These are phyloP conservation scores for Salix udensis DNA, from an alignment of 345 rosid species.

Conservation along the genomic window DNA sequence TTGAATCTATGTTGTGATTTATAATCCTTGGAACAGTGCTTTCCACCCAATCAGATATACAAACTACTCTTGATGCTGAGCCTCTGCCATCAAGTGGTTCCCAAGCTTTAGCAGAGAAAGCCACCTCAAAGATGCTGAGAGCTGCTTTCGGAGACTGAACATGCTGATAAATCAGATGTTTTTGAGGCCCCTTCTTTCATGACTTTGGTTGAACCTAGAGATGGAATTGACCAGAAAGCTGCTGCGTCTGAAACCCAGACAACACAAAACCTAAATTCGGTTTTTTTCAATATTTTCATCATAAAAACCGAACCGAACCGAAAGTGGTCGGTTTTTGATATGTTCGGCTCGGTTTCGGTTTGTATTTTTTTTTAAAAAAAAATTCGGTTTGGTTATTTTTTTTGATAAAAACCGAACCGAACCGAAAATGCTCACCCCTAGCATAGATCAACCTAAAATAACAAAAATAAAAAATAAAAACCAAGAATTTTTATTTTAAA, in stretches of 20 bases:
- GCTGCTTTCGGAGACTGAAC: constrained; percentile 17
- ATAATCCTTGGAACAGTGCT: constrained; percentile 39
- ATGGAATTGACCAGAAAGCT: constrained; percentile 14
- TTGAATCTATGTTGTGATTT: not conserved
- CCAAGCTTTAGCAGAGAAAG: constrained; percentile 18
- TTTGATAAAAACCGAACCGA: too few relatives aligned
- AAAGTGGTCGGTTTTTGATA: too few relatives aligned
- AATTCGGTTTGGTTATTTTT: too few relatives aligned
- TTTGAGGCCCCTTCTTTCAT: constrained; percentile 57
- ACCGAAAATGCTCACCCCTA: too few relatives aligned
- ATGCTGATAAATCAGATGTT: constrained; percentile 32
- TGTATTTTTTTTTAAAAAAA: too few relatives aligned
- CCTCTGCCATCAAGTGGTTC: constrained; percentile 19
- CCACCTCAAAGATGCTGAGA: constrained; percentile 19
- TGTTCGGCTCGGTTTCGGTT: too few relatives aligned
- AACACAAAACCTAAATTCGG: constrained; percentile 10
- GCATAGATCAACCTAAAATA: too few relatives aligned
- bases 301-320: too few relatives aligned
- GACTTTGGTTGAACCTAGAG: constrained; percentile 50
- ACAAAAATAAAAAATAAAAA: too few relatives aligned
- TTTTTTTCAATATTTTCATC: too few relatives aligned
- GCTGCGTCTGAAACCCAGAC: constrained; percentile 22
- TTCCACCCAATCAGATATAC: constrained; percentile 54
- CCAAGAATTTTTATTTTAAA: too few relatives aligned
- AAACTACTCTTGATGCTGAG: constrained; percentile 30